These are phyloP conservation scores for Colletotrichum chrysophilum DNA, from an alignment of 2,329 filamentous ascomycete genomes.

Conservation along the genomic window DNA sequence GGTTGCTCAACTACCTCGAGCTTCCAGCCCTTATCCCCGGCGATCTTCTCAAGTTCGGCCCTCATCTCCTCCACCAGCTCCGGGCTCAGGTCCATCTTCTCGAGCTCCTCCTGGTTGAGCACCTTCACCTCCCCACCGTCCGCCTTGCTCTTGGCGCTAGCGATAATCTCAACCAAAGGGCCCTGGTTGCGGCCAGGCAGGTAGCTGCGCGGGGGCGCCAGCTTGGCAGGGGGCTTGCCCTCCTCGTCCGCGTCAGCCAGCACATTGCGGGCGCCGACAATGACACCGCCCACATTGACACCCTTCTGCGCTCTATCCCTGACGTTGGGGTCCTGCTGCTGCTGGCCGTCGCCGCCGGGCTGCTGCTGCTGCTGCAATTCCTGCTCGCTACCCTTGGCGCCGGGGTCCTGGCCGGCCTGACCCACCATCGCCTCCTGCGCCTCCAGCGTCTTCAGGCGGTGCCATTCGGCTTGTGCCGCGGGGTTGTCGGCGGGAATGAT, in stretches of 20 bases:
- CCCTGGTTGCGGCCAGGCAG: conserved; percentile 29
- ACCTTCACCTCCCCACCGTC: conserved; percentile 67
- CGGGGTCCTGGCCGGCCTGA: conserved; percentile 6
- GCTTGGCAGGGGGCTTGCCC: conserved; percentile 49
- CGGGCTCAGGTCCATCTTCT: conserved; percentile 69
- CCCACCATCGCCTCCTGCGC: conserved; percentile 40
- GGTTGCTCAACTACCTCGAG: conserved; percentile 79
- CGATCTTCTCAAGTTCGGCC: conserved; percentile 70
- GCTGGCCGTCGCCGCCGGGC: background rate
- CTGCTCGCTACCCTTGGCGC: background rate
- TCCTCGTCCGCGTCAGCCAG: conserved; percentile 52
- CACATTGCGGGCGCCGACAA: conserved; percentile 56
- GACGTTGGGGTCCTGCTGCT: background rate
- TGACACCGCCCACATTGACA: conserved; percentile 56
- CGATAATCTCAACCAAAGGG: conserved; percentile 45
- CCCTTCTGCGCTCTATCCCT: conserved; percentile 26
- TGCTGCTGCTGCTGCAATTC: background rate
- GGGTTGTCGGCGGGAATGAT: conserved; percentile 64
- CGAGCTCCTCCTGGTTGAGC: conserved; percentile 70
- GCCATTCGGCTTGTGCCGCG: conserved; percentile 33
- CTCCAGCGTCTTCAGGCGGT: conserved; percentile 39
- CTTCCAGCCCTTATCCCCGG: conserved; percentile 77
- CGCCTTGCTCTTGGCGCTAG: conserved; percentile 50
- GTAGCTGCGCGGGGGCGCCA: conserved; percentile 50
- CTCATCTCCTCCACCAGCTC: conserved; percentile 73